Evolutionary conservation across 75 land plant species (phyloP).

Genomic region (Azolla pinnata): DNA sequence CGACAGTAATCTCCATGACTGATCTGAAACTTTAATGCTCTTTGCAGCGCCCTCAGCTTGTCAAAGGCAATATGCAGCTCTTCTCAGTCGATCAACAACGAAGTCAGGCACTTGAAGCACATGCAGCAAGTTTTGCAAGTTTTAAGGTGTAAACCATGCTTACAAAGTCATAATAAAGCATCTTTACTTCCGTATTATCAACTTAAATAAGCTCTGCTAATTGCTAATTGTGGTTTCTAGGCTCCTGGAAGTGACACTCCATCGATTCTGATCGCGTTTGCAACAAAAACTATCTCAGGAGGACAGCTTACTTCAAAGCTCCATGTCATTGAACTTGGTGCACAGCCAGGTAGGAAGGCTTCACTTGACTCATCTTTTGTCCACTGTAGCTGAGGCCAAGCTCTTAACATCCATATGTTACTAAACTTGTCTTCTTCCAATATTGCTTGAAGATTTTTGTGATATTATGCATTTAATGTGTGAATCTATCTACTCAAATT

Average conservation of each 20-base stretch:
- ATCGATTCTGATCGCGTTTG: conserved; percentile 74
- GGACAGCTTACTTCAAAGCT: conserved; percentile 82
- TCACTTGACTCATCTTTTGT: too few relatives aligned
- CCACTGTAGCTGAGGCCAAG: too few relatives aligned
- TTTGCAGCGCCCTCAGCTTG: conserved; percentile 84
- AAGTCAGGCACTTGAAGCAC: conserved; percentile 98
- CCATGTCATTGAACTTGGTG: conserved; percentile 96
- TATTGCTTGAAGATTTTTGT: not conserved
- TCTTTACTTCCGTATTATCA: too few relatives aligned
- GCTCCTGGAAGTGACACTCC: conserved; percentile 79
- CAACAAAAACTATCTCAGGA: conserved; percentile 56
- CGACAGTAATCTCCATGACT: too few relatives aligned
- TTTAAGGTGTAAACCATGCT: conserved; percentile 56
- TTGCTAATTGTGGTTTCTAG: too few relatives aligned
- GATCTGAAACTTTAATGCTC: too few relatives aligned
- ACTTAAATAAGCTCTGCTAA: too few relatives aligned
- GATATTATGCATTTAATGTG: too few relatives aligned
- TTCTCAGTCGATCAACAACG: conserved; percentile 95
- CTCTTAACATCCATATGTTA: too few relatives aligned
- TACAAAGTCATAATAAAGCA: too few relatives aligned
- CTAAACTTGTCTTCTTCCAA: not conserved
- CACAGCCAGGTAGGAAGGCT: conserved; percentile 98
- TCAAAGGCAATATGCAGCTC: conserved; percentile 97
- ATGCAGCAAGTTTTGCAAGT: conserved; percentile 93
- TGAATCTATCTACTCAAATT: too few relatives aligned